Conservation (phyloP, 2,329 filamentous ascomycete genomes). For the Teratosphaeria viscida region DNA sequence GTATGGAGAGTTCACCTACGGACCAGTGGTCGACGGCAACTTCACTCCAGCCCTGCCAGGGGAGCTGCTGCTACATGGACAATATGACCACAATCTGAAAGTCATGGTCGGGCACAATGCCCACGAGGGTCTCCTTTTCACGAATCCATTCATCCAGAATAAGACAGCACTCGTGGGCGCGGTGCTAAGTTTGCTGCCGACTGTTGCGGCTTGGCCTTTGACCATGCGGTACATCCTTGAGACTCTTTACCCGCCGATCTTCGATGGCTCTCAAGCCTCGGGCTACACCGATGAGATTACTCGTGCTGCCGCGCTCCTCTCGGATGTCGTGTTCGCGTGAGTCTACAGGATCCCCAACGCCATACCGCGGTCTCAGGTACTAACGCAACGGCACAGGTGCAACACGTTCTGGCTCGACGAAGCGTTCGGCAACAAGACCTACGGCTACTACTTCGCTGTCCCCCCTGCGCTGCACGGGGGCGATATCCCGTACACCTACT, state of each 20-base stretch:
- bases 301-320: slow-evolving; percentile 32
- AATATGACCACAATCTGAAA: slow-evolving; percentile 34
- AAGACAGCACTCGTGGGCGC: slow-evolving; percentile 20
- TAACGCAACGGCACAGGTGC: slow-evolving; percentile 25
- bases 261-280: slow-evolving; percentile 32
- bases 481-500: slow-evolving; percentile 46
- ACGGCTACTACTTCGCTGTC: slow-evolving; percentile 44
- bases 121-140: slow-evolving; percentile 37
- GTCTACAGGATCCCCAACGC: neutral
- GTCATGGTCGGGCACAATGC: slow-evolving; percentile 38
- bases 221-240: slow-evolving; percentile 33
- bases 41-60: slow-evolving; percentile 40
- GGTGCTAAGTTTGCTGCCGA: slow-evolving; percentile 21
- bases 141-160: slow-evolving; percentile 27
- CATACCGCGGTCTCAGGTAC: neutral
- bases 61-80: slow-evolving; percentile 32
- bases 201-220: slow-evolving; percentile 17
- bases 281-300: slow-evolving; percentile 37
- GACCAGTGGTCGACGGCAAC: slow-evolving; percentile 38
- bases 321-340: slow-evolving; percentile 34
- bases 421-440: slow-evolving; percentile 37
- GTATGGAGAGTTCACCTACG: slow-evolving; percentile 36
- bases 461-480: slow-evolving; percentile 44
- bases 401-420: slow-evolving; percentile 42
- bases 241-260: slow-evolving; percentile 41